Conservation (phyloP, 176 grass and related monocot genomes). For the Chrysopogon serrulatus region DNA sequence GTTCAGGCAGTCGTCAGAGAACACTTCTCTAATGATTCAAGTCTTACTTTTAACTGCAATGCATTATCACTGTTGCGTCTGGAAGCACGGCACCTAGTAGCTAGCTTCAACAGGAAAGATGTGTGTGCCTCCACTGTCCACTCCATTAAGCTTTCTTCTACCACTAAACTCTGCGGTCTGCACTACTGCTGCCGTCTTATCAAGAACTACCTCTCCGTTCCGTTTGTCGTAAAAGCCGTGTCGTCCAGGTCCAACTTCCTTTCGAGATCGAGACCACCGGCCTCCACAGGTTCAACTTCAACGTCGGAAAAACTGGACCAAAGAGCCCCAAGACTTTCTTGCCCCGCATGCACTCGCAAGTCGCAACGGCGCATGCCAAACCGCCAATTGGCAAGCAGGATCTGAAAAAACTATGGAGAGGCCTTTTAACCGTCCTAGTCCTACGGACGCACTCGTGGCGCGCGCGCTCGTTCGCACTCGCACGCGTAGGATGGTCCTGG, state of each 20-base stretch:
- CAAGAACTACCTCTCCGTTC: neutral
- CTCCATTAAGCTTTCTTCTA: neutral
- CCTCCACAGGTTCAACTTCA: neutral
- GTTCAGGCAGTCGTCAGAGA: neutral
- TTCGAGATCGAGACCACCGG: too few relatives aligned
- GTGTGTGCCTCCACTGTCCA: neutral
- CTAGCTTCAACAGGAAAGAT: too few relatives aligned
- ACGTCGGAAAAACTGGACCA: neutral
- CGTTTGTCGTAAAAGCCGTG: neutral
- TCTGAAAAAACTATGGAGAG: neutral
- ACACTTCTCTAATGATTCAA: neutral
- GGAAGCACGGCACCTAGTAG: neutral
- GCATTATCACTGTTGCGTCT: neutral
- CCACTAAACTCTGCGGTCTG: neutral
- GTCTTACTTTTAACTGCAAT: too few relatives aligned
- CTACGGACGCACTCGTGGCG: neutral
- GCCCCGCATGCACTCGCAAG: neutral
- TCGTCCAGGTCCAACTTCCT: too few relatives aligned
- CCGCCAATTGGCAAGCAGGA: neutral
- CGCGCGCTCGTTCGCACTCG: too few relatives aligned
- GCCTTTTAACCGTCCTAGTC: neutral
- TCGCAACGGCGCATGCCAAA: too few relatives aligned
- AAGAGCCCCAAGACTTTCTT: neutral
- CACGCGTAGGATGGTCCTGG: neutral
- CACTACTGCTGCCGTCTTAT: neutral